Base-by-base conservation (phyloP, 116 monocot genomes). In the Trichopus zeylanicus region DNA sequence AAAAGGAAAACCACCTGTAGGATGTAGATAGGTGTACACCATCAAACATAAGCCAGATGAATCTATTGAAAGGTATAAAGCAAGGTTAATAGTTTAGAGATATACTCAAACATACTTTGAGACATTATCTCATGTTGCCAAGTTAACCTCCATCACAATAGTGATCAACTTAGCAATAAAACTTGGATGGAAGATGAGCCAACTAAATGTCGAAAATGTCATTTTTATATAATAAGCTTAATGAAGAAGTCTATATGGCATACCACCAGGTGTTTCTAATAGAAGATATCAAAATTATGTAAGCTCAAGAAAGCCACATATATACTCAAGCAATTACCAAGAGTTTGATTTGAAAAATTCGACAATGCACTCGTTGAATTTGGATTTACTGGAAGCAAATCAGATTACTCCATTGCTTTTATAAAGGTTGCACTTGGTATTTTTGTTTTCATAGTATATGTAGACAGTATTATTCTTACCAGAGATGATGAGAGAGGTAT, bases 321-420 rank as follows among this genome's bases (percentile, higher is more conserved):
- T 42, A 20, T 29, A 11, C 19, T 64, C 1, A 53, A 64, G 20
- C 64, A 64, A 33, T 64, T 31, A 0, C 64, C 53, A 31, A 30
- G 32, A 52, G 32, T 21, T 3, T 64, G 52, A 31, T 64, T 64
- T 53, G 64, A 16, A 52, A 52, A 53, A 22, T 64, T 64, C 31
- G 11, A 31, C 19, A 64, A 53, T 16, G 31, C 31, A 10, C 27
- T 31, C n/a, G n/a, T n/a, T n/a, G n/a, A n/a, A n/a, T 35, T 22
- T 53, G 34, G 31, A n/a, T 53, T 24, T 20, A 15, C 7, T 34
- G 32, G 53, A 16, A 52, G 32, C 34, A 51, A 53, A 4, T 64
- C 53, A 19, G 31, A 64, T 35, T 53, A 53, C 64, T 53, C 52
- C 5, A n/a, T 23, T 64, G 26, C 53, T 53, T 34, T 31, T 64